phyloP scores from a whole-genome alignment of 306 rosid species.

The Oxytropis ochrocephala region DNA sequence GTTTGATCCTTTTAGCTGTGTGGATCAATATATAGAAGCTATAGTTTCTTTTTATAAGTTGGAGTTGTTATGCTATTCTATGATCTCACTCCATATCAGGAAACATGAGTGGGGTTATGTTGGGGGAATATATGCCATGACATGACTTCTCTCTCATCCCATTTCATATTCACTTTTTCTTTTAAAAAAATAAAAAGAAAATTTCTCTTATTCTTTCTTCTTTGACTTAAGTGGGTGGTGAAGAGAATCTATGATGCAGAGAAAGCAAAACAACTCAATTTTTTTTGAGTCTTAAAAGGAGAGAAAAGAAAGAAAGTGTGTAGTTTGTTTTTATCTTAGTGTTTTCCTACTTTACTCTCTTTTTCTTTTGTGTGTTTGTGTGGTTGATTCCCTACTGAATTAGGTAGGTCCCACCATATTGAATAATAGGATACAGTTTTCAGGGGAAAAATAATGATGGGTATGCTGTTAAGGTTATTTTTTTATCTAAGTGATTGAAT shows the following conservation, averaged over 20 bases:
- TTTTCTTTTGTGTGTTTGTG: neutral
- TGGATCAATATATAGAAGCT: constrained; percentile 41
- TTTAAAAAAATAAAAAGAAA: neutral
- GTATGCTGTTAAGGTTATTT: constrained; percentile 41
- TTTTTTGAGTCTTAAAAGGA: constrained; percentile 80
- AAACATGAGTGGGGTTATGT: constrained; percentile 88
- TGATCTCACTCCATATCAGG: constrained; percentile 96
- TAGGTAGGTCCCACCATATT: constrained; percentile 55
- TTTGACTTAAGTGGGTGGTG: constrained; percentile 74
- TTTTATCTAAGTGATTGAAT: constrained; percentile 41
- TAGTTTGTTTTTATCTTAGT: constrained; percentile 87
- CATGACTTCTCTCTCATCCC: constrained; percentile 51
- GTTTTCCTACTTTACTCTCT: constrained; percentile 51
- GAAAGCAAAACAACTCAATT: constrained; percentile 60
- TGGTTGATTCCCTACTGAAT: constrained; percentile 62
- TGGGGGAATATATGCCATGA: constrained; percentile 97
- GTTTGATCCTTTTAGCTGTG: constrained; percentile 27
- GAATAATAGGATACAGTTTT: constrained; percentile 55
- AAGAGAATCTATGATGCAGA: constrained; percentile 86
- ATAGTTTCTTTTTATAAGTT: constrained; percentile 50
- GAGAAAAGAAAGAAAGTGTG: constrained; percentile 87
- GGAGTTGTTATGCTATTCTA: constrained; percentile 50
- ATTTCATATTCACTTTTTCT: constrained; percentile 52
- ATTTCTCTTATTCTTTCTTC: constrained; percentile 33
- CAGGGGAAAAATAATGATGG: constrained; percentile 20